phyloP scores from a whole-genome alignment of 257 asterid species.

The Fraxinus pennsylvanica region DNA sequence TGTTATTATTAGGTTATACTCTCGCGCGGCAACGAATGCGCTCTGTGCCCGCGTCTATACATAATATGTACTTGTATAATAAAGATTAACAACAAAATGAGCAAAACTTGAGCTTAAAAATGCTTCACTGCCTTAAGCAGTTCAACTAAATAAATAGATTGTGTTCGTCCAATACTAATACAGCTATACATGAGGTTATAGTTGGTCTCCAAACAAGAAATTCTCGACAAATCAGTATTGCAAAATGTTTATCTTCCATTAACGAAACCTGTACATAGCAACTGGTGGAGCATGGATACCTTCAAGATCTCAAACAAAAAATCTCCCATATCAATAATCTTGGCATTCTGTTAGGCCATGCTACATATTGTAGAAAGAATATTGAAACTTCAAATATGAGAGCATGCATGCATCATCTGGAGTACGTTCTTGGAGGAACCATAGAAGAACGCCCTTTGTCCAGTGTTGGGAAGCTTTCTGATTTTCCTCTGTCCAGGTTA shows the following conservation, averaged over 20 bases:
- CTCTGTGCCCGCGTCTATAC: neutral
- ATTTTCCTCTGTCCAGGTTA: slow-evolving; percentile 57
- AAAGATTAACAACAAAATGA: neutral
- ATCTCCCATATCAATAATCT: slow-evolving; percentile 7
- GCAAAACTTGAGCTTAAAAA: neutral
- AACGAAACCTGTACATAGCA: neutral
- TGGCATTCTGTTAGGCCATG: slow-evolving; percentile 7
- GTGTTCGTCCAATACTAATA: slow-evolving; percentile 1
- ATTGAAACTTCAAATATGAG: neutral
- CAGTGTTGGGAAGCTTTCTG: slow-evolving; percentile 55
- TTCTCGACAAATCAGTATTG: slow-evolving; percentile 2
- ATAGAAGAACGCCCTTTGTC: slow-evolving; percentile 47
- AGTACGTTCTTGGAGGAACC: slow-evolving; percentile 53
- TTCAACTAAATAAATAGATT: neutral
- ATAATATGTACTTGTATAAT: neutral
- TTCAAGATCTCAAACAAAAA: slow-evolving; percentile 12
- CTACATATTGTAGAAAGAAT: slow-evolving; percentile 18
- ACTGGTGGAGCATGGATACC: slow-evolving; percentile 8
- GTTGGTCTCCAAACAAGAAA: slow-evolving; percentile 25
- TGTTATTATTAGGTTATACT: neutral
- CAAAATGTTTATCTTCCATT: slow-evolving; percentile 3
- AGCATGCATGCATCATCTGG: slow-evolving; percentile 52
- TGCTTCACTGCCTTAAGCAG: neutral
- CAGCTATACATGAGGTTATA: slow-evolving; percentile 22
- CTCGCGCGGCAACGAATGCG: neutral